Evolutionary conservation across 495 filamentous ascomycete species (phyloP), one percentile per base, ranked within the genome.

Genomic region (Hypomontagnella submonticulosa): DNA sequence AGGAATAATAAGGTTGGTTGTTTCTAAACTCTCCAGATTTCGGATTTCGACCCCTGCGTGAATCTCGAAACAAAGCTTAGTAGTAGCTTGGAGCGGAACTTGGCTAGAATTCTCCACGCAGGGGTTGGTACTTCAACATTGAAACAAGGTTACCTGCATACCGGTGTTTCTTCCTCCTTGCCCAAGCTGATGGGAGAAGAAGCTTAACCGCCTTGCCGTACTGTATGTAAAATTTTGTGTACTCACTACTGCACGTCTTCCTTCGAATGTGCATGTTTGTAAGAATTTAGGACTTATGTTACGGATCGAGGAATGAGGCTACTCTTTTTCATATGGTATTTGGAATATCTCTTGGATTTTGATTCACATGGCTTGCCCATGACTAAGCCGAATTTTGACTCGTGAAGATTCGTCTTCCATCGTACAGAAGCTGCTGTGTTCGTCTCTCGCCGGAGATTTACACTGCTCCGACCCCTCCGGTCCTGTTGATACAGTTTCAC

Each of bases 61-160:
- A 55, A 69, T 63, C 65, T 63, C 60, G 49, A 69, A 63, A 69
- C 66, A 61, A 51, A 58, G 36, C 47, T 57, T 44, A 12, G 32
- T 44, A 12, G 32, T 13, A 52, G 33, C 23, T 20, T 32, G 52
- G 37, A 69, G 50, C n/a, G 34, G 56, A 60, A 61, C 56, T 44
- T 27, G 50, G 19, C 51, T 42, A 18, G 5, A 55, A 55, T 33
- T 62, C 59, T 27, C 49, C 48, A 63, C 49, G 55, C 60, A 56
- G 55, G 59, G 66, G 54, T 15, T 37, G 13, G 13, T 30, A 46
- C 36, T 33, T 63, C 49, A 60, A 59, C 66, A 60, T 60, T 27
- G 41, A 69, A 69, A 69, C 66, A 69, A 63, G 66, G 66, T 69
- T 63, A 57, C 66, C 40, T 57, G 66, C 66, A 69, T 69, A 12